Evolutionary conservation across 768 basidiomycete species (phyloP), one percentile per base, ranked within the genome.

Genomic region (Tubosaeta sp.): DNA sequence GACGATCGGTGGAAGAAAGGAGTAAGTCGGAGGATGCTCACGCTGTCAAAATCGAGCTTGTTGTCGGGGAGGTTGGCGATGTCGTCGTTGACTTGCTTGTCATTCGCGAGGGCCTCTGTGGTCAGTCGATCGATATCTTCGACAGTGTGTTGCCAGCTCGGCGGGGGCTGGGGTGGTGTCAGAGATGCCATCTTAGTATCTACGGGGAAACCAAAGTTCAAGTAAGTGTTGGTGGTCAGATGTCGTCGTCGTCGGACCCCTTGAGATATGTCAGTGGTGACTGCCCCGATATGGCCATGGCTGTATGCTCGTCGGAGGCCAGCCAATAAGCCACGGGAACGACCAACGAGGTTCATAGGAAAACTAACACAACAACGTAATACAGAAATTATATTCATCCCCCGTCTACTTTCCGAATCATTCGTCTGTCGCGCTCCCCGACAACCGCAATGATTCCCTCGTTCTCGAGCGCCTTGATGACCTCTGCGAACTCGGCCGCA

Each of bases 361-460:
- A 34, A 16, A n/a, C n/a, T n/a, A n/a, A n/a, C n/a, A n/a, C 25
- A 27, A 27, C 30, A 30, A 30, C 30, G 30, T 30, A 47, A 34
- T 42, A 53, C 46, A 48, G 29, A 36, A 44, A 41, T 30, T 30
- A 12, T 30, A 34, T 46, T 68, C 46, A 69, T 22, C 55, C 61
- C n/a, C 66, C 66, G 11, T 87, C 86, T 27, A 86, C 83, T 56
- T 73, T 77, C 50, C 84, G 74, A 63, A 97, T 91, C 66, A 80
- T 84, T 64, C 94, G 79, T 71, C 76, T 83, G 31, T 96, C 92
- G 49, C 90, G 78, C 64, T 94, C 91, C 1, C 94, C 94, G 7
- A 89, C 77, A 5, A 95, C 84, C 65, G 87, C 93, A 46, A 97
- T 71, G 24, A 85, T 45, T 0, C 94, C 94, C 69, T 98, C 94